Conservation (phyloP, 169 alveolate species). For the Besnoitia besnoiti region DNA sequence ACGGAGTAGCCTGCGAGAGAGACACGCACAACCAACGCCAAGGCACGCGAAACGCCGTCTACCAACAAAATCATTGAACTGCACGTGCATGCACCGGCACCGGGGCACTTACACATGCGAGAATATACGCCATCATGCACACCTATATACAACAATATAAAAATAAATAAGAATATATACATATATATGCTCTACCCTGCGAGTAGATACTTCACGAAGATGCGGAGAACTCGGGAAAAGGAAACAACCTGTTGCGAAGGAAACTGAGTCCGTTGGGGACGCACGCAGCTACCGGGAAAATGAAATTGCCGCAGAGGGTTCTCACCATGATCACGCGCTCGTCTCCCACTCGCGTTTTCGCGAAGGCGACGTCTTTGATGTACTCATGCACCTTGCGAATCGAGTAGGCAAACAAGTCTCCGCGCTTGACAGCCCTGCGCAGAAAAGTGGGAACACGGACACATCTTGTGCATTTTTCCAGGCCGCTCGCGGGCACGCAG, state of each 20-base stretch:
- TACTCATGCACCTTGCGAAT: constrained; percentile 37
- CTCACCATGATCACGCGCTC: constrained; percentile 56
- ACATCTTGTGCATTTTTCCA: too few species aligned
- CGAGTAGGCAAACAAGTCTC: constrained; percentile 38
- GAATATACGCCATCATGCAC: neutral
- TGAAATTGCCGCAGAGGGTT: neutral
- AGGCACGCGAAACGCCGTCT: neutral
- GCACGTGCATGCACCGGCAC: neutral
- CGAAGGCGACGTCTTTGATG: constrained; percentile 44
- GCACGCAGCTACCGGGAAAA: neutral
- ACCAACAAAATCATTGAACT: neutral
- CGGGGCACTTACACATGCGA: neutral
- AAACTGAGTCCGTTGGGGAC: neutral
- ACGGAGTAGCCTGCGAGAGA: constrained; percentile 24
- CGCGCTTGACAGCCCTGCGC: constrained; percentile 54
- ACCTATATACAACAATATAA: neutral
- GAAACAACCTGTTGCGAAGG: too few species aligned
- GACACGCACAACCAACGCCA: neutral
- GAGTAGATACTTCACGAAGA: neutral
- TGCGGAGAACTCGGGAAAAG: neutral
- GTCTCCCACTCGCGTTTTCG: constrained; percentile 15
- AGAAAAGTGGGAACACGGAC: too few species aligned
- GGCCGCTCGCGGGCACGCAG: too few species aligned
- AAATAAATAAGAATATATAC: neutral
- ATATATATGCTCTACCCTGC: neutral